A percentile compares a stretch with the other conserved stretches of the same genome.
Evolutionary conservation across 768 basidiomycete species (phyloP).

Genomic region (Macrolepiota albuminosa): DNA sequence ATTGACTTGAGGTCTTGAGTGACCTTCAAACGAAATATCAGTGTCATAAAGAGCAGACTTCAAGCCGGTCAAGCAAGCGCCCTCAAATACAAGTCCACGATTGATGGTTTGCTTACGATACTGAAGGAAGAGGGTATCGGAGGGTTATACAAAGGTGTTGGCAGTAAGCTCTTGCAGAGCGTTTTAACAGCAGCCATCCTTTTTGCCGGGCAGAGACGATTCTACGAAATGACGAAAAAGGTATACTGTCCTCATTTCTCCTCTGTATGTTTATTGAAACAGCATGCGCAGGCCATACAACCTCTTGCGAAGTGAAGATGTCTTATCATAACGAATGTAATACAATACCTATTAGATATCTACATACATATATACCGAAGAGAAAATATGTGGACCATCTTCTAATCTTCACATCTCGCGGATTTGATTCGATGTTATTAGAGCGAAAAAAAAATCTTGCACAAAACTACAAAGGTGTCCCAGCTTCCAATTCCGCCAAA

Average conservation of each 20-base stretch:
- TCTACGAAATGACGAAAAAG: constrained; percentile 67
- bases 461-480: not conserved
- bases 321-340: not conserved
- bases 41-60: constrained; percentile 73
- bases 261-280: not conserved
- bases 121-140: constrained; percentile 72
- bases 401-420: not conserved
- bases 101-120: constrained; percentile 77
- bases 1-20: not conserved
- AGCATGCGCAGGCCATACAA: constrained; percentile 9
- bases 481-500: constrained; percentile 36
- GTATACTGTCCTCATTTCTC: constrained; percentile 19
- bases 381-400: not conserved
- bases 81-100: constrained; percentile 66
- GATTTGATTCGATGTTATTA: not conserved
- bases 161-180: constrained; percentile 86
- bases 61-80: constrained; percentile 71
- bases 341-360: not conserved
- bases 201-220: constrained; percentile 83
- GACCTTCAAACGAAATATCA: constrained; percentile 17
- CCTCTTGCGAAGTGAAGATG: constrained; percentile 10
- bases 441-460: not conserved
- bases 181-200: constrained; percentile 92
- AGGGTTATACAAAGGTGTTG: constrained; percentile 84
- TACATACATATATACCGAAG: not conserved